phyloP scores from a whole-genome alignment of 2,329 filamentous ascomycete species.

The Calonectria hawksworthii region DNA sequence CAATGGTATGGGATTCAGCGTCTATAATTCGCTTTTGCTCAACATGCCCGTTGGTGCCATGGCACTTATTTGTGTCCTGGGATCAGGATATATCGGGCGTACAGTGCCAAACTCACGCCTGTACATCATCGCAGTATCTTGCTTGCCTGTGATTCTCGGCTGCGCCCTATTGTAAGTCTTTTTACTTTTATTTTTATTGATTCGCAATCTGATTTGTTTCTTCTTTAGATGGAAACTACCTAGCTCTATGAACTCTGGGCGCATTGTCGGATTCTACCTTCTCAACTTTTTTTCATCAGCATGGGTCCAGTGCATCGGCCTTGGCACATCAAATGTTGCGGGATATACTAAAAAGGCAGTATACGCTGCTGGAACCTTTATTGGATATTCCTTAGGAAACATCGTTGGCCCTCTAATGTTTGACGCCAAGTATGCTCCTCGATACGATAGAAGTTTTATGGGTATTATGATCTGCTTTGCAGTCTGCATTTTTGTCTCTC shows the following conservation, averaged over 20 bases:
- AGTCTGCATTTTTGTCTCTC: constrained; percentile 47
- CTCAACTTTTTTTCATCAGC: constrained; percentile 49
- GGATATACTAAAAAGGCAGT: constrained; percentile 51
- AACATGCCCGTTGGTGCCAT: constrained; percentile 51
- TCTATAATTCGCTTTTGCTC: constrained; percentile 49
- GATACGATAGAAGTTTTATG: constrained; percentile 46
- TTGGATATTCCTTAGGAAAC: constrained; percentile 52
- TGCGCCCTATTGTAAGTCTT: constrained; percentile 45
- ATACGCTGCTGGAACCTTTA: constrained; percentile 48
- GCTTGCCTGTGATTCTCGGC: constrained; percentile 46
- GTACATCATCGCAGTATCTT: constrained; percentile 45
- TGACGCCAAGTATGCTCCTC: constrained; percentile 49
- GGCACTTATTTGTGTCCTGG: constrained; percentile 47
- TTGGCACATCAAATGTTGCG: constrained; percentile 51
- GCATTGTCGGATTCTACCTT: constrained; percentile 48
- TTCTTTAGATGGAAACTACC: constrained; percentile 42
- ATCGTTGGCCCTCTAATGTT: constrained; percentile 51
- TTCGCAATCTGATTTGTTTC: background rate
- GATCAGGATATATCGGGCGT: constrained; percentile 47
- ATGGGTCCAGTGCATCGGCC: constrained; percentile 48
- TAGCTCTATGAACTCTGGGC: constrained; percentile 34
- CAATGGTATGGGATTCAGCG: constrained; percentile 52
- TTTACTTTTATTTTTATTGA: background rate
- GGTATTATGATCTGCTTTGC: constrained; percentile 51
- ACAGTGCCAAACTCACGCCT: constrained; percentile 41